phyloP scores from a whole-genome alignment of 2,329 filamentous ascomycete genomes.

The Diaporthe ilicicola region DNA sequence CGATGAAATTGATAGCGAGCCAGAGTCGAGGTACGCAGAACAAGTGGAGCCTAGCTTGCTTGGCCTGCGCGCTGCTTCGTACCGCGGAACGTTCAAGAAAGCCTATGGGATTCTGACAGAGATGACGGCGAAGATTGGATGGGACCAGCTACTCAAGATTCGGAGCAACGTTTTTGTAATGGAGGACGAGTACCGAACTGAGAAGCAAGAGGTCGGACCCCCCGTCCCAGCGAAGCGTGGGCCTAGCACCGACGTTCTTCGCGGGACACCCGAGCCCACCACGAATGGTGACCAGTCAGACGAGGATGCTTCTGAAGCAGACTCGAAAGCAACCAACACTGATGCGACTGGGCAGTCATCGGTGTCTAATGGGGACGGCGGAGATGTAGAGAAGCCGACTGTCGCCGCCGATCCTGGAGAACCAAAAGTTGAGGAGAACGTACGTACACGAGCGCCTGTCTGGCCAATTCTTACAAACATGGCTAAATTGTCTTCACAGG shows the following conservation, averaged over 20 bases:
- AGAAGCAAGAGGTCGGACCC: constrained; percentile 72
- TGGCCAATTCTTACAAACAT: constrained; percentile 35
- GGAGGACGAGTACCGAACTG: constrained; percentile 97
- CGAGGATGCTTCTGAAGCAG: constrained; percentile 40
- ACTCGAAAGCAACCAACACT: constrained; percentile 36
- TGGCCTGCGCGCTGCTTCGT: constrained; percentile 85
- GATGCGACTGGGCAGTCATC: constrained; percentile 41
- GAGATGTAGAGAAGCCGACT: constrained; percentile 76
- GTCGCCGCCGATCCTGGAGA: constrained; percentile 81
- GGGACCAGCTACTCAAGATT: constrained; percentile 95
- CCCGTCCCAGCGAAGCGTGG: constrained; percentile 66
- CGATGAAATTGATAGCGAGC: constrained; percentile 95
- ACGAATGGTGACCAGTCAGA: constrained; percentile 54
- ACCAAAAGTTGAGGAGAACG: constrained; percentile 79
- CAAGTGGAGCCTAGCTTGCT: constrained; percentile 87
- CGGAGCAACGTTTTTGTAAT: constrained; percentile 98
- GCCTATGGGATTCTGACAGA: constrained; percentile 95
- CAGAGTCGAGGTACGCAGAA: constrained; percentile 81
- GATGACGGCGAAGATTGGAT: constrained; percentile 95
- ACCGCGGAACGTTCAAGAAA: constrained; percentile 95
- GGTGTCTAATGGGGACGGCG: constrained; percentile 48
- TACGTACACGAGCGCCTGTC: constrained; percentile 47
- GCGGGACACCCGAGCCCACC: constrained; percentile 71
- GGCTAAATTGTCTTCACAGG: constrained; percentile 51
- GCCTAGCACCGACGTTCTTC: constrained; percentile 81